phyloP scores from a whole-genome alignment of 495 filamentous ascomycete genomes.

The Astrothelium macrocarpum region DNA sequence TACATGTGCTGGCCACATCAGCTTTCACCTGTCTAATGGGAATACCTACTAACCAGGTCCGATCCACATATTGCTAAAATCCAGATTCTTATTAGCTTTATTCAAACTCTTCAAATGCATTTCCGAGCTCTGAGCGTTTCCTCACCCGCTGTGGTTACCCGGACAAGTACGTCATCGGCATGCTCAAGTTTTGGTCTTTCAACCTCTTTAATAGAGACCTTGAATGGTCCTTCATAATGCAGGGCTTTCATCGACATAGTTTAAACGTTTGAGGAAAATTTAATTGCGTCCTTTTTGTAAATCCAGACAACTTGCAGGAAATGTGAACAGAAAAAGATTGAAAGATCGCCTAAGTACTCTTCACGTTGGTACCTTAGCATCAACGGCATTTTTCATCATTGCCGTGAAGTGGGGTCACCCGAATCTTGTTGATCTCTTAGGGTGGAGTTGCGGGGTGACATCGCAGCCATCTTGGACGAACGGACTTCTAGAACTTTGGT shows the following conservation, averaged over 20 bases:
- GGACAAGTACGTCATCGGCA: conserved; percentile 36
- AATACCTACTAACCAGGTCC: conserved; percentile 31
- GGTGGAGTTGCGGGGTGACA: background rate
- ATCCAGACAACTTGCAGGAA: background rate
- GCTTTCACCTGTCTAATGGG: background rate
- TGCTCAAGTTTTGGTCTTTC: conserved; percentile 41
- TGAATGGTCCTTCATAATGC: conserved; percentile 45
- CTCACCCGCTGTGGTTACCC: conserved; percentile 44
- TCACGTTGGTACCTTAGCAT: background rate
- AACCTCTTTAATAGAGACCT: conserved; percentile 42
- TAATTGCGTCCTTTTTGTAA: background rate
- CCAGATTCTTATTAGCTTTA: background rate
- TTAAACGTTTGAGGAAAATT: background rate
- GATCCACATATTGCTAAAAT: conserved; percentile 44
- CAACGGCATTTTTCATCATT: conserved; percentile 1
- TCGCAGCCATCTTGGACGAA: background rate
- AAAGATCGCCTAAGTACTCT: background rate
- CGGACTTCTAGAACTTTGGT: conserved; percentile 4
- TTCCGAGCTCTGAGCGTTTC: background rate
- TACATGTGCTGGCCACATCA: conserved; percentile 38
- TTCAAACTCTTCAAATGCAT: background rate
- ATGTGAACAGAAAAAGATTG: too few species aligned
- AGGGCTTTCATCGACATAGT: conserved; percentile 41
- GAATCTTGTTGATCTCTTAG: background rate
- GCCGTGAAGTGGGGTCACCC: background rate